Conservation (phyloP, 1,284 basidiomycete genomes). For the Quambalaria eucalypti region DNA sequence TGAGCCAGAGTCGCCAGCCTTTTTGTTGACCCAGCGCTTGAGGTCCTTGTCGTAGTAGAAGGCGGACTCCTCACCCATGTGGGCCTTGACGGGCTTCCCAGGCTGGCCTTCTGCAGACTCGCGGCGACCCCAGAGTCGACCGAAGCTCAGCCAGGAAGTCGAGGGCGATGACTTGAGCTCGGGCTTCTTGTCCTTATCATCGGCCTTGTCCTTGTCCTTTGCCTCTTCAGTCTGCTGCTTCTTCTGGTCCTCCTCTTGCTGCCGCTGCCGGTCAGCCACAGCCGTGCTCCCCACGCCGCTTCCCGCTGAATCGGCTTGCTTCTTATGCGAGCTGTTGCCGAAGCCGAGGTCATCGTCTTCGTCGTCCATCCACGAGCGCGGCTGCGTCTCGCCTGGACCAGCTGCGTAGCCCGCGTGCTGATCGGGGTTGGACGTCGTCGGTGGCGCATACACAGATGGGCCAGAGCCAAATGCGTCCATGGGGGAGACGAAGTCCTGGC, state of each 20-base stretch:
- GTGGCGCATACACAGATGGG: not conserved
- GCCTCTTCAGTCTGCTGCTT: conserved; percentile 1
- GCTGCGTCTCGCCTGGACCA: not conserved
- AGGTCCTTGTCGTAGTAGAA: conserved; percentile 92
- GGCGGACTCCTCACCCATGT: conserved; percentile 78
- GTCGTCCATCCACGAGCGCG: conserved; percentile 47
- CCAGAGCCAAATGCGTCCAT: conserved; percentile 58
- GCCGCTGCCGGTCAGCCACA: not conserved
- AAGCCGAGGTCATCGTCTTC: conserved; percentile 84
- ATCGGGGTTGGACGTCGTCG: not conserved
- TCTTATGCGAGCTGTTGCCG: conserved; percentile 59
- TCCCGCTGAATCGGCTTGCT: conserved; percentile 20
- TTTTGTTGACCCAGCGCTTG: conserved; percentile 94
- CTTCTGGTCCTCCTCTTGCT: conserved; percentile 38
- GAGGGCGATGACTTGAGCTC: conserved; percentile 35
- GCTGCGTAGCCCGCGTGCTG: not conserved
- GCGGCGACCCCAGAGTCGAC: conserved; percentile 52
- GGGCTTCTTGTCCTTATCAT: conserved; percentile 1
- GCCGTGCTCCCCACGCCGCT: not conserved
- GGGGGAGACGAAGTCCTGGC: conserved; percentile 63
- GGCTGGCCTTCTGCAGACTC: conserved; percentile 42
- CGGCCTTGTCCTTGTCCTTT: not conserved
- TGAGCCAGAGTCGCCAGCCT: conserved; percentile 47
- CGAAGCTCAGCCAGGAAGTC: conserved; percentile 64
- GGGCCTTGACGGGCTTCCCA: conserved; percentile 55